Evolutionary conservation across 371 early-diverging fungal genomes (phyloP), one percentile per base, ranked within the genome.

Genomic region (Circinella umbellata): DNA sequence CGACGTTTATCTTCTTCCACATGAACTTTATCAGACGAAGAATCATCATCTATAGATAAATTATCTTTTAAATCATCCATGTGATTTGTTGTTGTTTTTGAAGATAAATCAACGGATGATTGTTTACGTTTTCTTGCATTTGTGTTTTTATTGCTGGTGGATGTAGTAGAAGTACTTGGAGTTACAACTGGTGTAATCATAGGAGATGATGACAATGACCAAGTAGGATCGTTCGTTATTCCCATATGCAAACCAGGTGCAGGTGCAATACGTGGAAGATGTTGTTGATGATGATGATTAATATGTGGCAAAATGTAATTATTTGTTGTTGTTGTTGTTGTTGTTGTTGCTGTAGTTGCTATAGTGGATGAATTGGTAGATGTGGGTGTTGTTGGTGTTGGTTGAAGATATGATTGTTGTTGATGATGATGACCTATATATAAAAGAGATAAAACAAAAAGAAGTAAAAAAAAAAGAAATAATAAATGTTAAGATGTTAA

Each of bases 1-100:
- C 90, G 83, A 57, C 98, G 90, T 81, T 97, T 97, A 77, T 96
- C 98, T 63, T 92, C 93, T 67, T 90, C 91, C 5, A 89, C 82
- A 9, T 73, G 68, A 6, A 71, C 37, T 4, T 73, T 62, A 46
- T 84, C 79, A 3, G 38, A 27, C 0, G 27, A 27, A 27, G 27
- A 20, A 6, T 53, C 36, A 35, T 77, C 74, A 27, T 68, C 59
- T 14, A 57, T 47, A 36, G 39, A n/a, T 54, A 67, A 37, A 47
- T 47, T 15, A 47, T 15, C 47, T 9, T 15, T 47, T 47, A 15
- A 15, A 47, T 20, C 9, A 37, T 4, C 38, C 34, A 39, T 62
- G 10, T 27, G 51, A 38, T 51, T 66, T 42, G 66, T 18, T 14
- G 70, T 5, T 14, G 70, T 61, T 38, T 61, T 27, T 37, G 46